These are phyloP conservation scores for Xylaria grammica DNA, from an alignment of 495 filamentous ascomycete species.

Conservation along the genomic window DNA sequence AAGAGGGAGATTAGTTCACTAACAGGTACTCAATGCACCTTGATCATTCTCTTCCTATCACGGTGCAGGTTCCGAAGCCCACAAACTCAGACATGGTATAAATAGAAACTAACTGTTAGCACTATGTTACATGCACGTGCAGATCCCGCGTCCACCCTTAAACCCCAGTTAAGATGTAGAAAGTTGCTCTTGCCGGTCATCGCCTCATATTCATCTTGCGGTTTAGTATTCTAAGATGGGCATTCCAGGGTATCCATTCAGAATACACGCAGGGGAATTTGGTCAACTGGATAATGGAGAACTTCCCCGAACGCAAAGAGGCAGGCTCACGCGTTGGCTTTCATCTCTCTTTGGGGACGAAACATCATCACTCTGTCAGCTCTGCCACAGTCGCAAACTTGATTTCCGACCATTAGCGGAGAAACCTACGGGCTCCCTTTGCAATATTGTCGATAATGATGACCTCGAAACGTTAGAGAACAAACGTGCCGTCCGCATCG, in stretches of 20 bases:
- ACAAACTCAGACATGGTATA: conserved; percentile 6
- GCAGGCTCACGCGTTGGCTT: neutral
- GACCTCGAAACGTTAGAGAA: neutral
- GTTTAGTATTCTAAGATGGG: neutral
- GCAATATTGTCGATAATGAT: conserved; percentile 2
- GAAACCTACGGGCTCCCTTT: neutral
- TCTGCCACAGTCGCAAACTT: conserved; percentile 2
- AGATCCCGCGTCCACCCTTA: conserved; percentile 3
- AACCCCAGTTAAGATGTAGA: neutral
- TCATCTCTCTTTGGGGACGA: neutral
- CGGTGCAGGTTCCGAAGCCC: neutral
- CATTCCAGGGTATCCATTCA: conserved; percentile 6
- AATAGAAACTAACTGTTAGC: neutral
- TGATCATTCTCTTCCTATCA: neutral
- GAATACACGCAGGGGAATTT: neutral
- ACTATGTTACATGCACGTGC: conserved; percentile 10
- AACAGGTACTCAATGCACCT: too few species aligned
- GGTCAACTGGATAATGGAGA: neutral
- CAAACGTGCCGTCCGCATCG: conserved; percentile 1
- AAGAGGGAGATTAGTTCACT: too few species aligned
- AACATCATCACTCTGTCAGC: neutral
- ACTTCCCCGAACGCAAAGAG: neutral
- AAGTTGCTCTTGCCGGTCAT: neutral
- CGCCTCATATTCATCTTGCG: neutral
- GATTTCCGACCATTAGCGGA: neutral